Evolutionary conservation across 441 rosid genomes (phyloP), one percentile per base, ranked within the genome.

Genomic region (Erysimum pusillum): DNA sequence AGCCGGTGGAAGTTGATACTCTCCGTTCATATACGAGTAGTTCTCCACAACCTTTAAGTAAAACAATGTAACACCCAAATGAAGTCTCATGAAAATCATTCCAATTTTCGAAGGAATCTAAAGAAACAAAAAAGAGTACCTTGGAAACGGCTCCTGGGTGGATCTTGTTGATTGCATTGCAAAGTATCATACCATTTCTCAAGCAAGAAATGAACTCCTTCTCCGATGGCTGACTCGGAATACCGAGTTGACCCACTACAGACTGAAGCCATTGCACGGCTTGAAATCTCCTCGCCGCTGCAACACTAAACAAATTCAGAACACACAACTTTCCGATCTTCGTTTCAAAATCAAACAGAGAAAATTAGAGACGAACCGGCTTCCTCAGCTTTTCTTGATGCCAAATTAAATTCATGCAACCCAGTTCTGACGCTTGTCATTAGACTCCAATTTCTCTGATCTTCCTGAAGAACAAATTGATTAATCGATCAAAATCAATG

Each of bases 321-420:
- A n/a, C 48, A 22, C 2, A 22, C 2, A 60, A 11, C 7, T 9
- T 65, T 58, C 4, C 28, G 22, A 44, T 25, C 56, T 42, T 7
- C 15, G 12, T 34, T 56, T 6, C 72, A 45, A 69, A 69, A 69
- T 69, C 62, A 54, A 65, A 66, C 73, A 49, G 51, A 57, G 31
- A 66, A 51, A 5, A 25, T 12, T 28, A n/a, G n/a, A 60, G n/a
- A 60, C 82, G 35, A 45, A 92, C 99, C 98, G 73, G 95, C 86
- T 86, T 92, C 97, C 85, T 95, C 96, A 12, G 97, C 96, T 78
- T 83, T 95, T 87, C 97, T 88, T 74, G 98, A 92, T 64, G 94
- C 94, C 86, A 91, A 65, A 69, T 75, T 81, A 13, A 89, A 63
- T 63, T 88, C 93, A 69, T 92, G 89, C 39, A 83, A 46, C 51